Evolutionary conservation across 495 filamentous ascomycete species (phyloP).

Genomic region (Penicillium verhagenii): DNA sequence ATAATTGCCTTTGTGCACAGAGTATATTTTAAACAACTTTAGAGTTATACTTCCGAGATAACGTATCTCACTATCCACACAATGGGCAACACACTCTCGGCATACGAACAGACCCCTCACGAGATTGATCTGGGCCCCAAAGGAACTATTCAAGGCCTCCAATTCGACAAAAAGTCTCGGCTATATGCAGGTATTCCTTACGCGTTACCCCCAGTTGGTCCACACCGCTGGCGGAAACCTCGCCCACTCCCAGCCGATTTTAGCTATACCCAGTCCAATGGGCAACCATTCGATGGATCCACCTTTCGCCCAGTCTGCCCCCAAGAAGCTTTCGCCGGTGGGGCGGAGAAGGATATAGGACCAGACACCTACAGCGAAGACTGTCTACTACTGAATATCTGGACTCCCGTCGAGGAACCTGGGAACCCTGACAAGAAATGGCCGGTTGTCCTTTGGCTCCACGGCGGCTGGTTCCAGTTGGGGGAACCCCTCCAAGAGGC

Average conservation of each 20-base stretch:
- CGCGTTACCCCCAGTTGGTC: conserved; percentile 42
- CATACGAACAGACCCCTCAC: conserved; percentile 6
- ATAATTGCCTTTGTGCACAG: too few species aligned
- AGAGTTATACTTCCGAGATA: too few species aligned
- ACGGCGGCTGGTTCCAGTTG: conserved; percentile 53
- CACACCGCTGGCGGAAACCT: conserved; percentile 41
- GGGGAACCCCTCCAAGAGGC: conserved; percentile 36
- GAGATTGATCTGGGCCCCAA: conserved; percentile 3
- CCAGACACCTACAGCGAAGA: conserved; percentile 37
- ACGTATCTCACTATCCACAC: too few species aligned
- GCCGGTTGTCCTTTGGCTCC: conserved; percentile 57
- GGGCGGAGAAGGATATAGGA: conserved; percentile 19
- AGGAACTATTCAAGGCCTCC: conserved; percentile 19
- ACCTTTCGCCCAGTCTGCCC: conserved; percentile 45
- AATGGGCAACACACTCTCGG: conserved; percentile 17
- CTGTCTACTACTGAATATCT: conserved; percentile 49
- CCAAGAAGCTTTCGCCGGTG: conserved; percentile 32
- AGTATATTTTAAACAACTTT: too few species aligned
- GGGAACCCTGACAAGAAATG: conserved; percentile 33
- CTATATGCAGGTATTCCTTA: conserved; percentile 47
- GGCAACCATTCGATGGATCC: conserved; percentile 35
- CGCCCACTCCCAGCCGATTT: conserved; percentile 37
- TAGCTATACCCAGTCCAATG: conserved; percentile 22
- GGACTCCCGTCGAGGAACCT: conserved; percentile 26
- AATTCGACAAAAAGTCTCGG: conserved; percentile 24